Base-by-base conservation (phyloP, 257 asterid species). In the Nicotiana obtusifolia region DNA sequence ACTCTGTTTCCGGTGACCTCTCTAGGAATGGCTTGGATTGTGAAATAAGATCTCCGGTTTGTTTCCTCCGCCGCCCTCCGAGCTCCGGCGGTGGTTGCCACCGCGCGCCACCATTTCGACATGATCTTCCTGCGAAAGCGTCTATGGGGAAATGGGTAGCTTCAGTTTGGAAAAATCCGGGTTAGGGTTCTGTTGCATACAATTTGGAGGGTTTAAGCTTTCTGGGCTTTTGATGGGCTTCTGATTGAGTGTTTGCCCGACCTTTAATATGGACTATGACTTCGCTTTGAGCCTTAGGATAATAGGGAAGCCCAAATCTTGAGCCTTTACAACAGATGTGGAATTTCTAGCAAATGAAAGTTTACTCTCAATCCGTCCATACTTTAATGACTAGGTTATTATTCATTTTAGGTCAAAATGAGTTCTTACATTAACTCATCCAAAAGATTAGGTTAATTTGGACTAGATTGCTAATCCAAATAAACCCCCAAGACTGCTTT, bases 11-110 rank as follows among this genome's bases (percentile, higher is more conserved):
- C 99, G n/a, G 88, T 84, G 37, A 88, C 80, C 81, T 95, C 98
- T 59, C 99, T 88, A 5, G 98, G 97, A 28, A 91, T 86, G 66
- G 97, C 98, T 89, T 95, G 97, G 65, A 95, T 93, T 37, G 99
- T 95, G 81, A 93, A 95, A 85, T 79, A 92, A 1, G 87, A 79
- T 17, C 97, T 92, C 24, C 66, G 47, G 77, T 44, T 62, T 52
- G 86, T 81, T 4, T 33, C 52, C 76, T 76, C 86, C 59, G 85
- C 64, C 78, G 89, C 81, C 24, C 83, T 82, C 82, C 64, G 88
- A 79, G 84, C 81, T 84, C 82, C 80, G 61, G 88, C 92, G 84
- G 90, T 91, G 80, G 94, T 90, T 44, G 78, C 78, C 78, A 65
- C 83, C 75, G 88, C 84, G 77, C 97, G 97, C 97, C 97, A 92